These are phyloP conservation scores for Sarcodon sp. DNA, from an alignment of 768 basidiomycete genomes.

Conservation along the genomic window DNA sequence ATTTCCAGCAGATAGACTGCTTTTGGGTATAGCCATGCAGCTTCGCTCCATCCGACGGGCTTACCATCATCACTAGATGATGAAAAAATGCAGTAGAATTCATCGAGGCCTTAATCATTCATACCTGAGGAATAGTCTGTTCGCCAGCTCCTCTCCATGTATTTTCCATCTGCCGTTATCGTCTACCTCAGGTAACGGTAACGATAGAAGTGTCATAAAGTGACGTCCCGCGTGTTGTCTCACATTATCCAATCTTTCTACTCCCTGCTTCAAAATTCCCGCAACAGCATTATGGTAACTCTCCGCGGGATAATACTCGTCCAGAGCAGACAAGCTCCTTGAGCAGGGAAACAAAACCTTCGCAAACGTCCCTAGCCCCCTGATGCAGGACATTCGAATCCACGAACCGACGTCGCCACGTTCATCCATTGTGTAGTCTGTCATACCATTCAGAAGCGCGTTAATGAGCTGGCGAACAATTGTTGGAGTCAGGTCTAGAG, in stretches of 20 bases:
- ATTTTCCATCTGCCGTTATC: constrained; percentile 38
- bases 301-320: constrained; percentile 45
- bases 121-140: constrained; percentile 41
- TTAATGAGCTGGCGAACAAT: constrained; percentile 36
- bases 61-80: constrained; percentile 19
- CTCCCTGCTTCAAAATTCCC: constrained; percentile 76
- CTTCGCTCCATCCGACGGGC: constrained; percentile 51
- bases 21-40: constrained; percentile 62
- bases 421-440: constrained; percentile 89
- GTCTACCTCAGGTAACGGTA: constrained; percentile 28
- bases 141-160: constrained; percentile 31
- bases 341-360: constrained; percentile 37
- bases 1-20: constrained; percentile 56
- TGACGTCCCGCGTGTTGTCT: constrained; percentile 66
- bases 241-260: constrained; percentile 86
- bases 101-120: constrained; percentile 2
- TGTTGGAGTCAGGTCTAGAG: constrained; percentile 35
- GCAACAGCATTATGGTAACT: constrained; percentile 45
- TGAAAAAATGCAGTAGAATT: not conserved
- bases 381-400: constrained; percentile 73
- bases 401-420: constrained; percentile 96
- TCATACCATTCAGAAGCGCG: constrained; percentile 55
- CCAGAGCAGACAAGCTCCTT: constrained; percentile 27
- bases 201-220: constrained; percentile 36
- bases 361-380: constrained; percentile 43